phyloP scores from a whole-genome alignment of 1,284 basidiomycete genomes.

The Cutaneotrichosporon sp. region DNA sequence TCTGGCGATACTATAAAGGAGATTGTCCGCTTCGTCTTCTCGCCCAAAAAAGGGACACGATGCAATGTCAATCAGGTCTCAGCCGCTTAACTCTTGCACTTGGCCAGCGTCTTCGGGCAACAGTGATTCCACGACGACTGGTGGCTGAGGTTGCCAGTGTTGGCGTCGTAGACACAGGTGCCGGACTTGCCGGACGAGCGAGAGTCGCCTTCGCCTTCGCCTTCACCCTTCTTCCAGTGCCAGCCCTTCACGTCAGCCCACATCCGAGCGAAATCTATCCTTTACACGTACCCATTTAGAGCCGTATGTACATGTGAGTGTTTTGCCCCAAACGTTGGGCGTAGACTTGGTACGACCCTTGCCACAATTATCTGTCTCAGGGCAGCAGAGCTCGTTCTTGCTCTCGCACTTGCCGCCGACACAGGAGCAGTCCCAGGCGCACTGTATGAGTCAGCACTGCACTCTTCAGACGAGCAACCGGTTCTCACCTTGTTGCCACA shows the following conservation, averaged over 20 bases:
- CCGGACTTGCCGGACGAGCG: not conserved
- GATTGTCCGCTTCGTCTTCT: not conserved
- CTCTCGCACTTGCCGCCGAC: not conserved
- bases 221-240: not conserved
- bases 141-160: not conserved
- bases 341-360: not conserved
- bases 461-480: not conserved
- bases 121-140: not conserved
- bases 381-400: not conserved
- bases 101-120: not conserved
- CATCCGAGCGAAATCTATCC: not conserved
- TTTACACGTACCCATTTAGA: not conserved
- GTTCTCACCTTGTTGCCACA: not conserved
- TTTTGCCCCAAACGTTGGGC: not conserved
- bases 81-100: no score
- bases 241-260: not conserved
- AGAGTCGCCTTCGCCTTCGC: not conserved
- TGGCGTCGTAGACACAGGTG: not conserved
- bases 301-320: not conserved
- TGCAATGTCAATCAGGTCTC: not conserved
- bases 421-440: not conserved
- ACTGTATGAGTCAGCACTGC: not conserved
- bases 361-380: not conserved
- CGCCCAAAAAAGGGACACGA: not conserved
- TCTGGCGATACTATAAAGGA: conserved; percentile 1